phyloP scores from a whole-genome alignment of 208 protist species.

The Porcisia deanei region DNA sequence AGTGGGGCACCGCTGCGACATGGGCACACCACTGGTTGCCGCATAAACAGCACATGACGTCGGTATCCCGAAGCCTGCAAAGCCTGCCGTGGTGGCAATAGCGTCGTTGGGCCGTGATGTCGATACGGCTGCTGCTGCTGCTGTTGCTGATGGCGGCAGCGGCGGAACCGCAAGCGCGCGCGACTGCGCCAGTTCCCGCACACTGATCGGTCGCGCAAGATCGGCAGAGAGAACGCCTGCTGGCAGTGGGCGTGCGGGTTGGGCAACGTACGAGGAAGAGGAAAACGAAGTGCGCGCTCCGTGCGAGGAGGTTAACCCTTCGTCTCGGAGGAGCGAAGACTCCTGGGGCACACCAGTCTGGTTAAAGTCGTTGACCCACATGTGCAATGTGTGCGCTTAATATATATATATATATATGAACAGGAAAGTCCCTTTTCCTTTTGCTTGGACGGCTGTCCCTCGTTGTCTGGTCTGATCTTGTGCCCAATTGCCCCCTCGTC shows the following conservation, averaged over 20 bases:
- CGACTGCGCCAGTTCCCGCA: conserved; percentile 39
- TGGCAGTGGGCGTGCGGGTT: conserved; percentile 6
- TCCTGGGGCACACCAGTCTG: neutral
- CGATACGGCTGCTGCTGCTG: neutral
- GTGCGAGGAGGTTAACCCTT: neutral
- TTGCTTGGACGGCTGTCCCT: neutral
- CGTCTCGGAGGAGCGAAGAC: neutral
- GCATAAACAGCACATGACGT: conserved; percentile 28
- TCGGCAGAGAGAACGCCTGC: conserved; percentile 25
- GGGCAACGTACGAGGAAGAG: neutral
- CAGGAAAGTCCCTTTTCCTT: neutral
- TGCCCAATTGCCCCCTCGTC: neutral
- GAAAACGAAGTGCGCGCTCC: neutral
- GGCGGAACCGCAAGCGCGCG: conserved; percentile 10
- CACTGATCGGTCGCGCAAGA: conserved; percentile 52
- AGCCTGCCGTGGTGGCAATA: neutral
- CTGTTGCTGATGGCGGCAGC: neutral
- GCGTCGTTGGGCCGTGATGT: neutral
- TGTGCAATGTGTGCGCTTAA: neutral
- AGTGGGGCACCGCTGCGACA: neutral
- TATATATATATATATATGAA: neutral
- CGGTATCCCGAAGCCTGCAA: conserved; percentile 24
- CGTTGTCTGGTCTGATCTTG: no score
- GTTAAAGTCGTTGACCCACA: conserved; percentile 18
- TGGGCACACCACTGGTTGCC: conserved; percentile 29